Evolutionary conservation across 2,329 filamentous ascomycete species (phyloP).

Genomic region (Calonectria leucothoes): DNA sequence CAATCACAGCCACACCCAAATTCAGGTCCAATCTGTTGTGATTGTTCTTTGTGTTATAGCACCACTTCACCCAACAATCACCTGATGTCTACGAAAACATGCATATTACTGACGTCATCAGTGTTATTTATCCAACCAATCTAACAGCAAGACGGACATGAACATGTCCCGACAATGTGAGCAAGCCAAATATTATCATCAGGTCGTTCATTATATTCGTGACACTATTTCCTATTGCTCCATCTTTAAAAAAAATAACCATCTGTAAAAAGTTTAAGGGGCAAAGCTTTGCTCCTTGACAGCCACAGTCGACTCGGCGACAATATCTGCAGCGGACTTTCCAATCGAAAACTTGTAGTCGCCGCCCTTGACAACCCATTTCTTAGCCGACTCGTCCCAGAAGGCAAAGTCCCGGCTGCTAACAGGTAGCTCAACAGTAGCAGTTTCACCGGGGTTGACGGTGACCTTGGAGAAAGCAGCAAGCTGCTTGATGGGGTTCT

Average conservation of each 20-base stretch:
- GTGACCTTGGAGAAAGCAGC: constrained; percentile 74
- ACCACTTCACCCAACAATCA: neutral
- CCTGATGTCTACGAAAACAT: neutral
- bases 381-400: constrained; percentile 40
- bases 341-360: constrained; percentile 44
- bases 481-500: constrained; percentile 67
- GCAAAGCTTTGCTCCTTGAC: constrained; percentile 35
- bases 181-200: neutral
- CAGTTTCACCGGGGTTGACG: constrained; percentile 41
- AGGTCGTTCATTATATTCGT: neutral
- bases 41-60: neutral
- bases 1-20: neutral
- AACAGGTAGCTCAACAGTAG: constrained; percentile 36
- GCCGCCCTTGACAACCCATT: constrained; percentile 43
- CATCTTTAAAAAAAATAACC: neutral
- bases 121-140: neutral
- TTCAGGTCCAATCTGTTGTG: neutral
- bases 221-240: neutral
- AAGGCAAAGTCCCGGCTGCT: constrained; percentile 42
- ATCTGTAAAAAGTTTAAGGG: constrained; percentile 16
- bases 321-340: constrained; percentile 41
- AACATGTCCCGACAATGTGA: neutral
- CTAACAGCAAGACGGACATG: neutral
- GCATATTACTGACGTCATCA: neutral
- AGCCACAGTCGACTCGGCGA: constrained; percentile 32